A percentile compares a stretch with the other conserved stretches of the same genome.
These are phyloP conservation scores for Kazachstania kunashirensis DNA, from an alignment of 805 yeast genomes.

Conservation along the genomic window DNA sequence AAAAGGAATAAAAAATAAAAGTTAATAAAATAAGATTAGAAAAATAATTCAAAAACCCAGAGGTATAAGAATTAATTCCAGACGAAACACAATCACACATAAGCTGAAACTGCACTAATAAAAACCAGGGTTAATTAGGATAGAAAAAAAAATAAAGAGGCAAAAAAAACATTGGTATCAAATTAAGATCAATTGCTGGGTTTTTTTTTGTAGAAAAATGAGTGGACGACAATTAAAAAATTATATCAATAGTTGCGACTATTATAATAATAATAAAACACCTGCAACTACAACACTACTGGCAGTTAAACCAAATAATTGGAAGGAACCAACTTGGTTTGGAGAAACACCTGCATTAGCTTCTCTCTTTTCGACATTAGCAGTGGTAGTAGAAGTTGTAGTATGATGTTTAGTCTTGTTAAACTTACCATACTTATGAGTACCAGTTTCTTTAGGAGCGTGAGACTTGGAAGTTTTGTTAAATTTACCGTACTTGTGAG, in stretches of 20 bases:
- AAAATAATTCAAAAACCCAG: too few species aligned
- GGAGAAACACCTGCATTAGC: conserved; percentile 16
- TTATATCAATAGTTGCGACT: neutral
- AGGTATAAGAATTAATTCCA: too few species aligned
- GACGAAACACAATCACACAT: too few species aligned
- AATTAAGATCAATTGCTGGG: too few species aligned
- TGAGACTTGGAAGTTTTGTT: conserved; percentile 31
- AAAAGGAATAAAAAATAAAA: too few species aligned
- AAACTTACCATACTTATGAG: conserved; percentile 51
- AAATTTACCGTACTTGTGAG: conserved; percentile 49
- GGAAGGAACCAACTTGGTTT: conserved; percentile 15
- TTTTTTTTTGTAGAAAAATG: too few species aligned
- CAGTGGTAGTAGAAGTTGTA: conserved; percentile 22
- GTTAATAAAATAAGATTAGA: too few species aligned
- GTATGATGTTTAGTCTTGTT: conserved; percentile 29
- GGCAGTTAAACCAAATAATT: conserved; percentile 28
- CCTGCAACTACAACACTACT: conserved; percentile 44
- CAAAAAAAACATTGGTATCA: too few species aligned
- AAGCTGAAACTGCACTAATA: too few species aligned
- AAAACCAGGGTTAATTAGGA: too few species aligned
- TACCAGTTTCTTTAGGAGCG: conserved; percentile 34
- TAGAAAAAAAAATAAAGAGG: too few species aligned
- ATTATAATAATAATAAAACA: conserved; percentile 37
- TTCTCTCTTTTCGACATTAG: conserved; percentile 17
- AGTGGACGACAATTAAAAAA: too few species aligned